A percentile compares a stretch with the other conserved stretches of the same genome.
These are phyloP conservation scores for Gaeumannomyces sp. DNA, from an alignment of 2,329 filamentous ascomycete genomes.

Conservation along the genomic window DNA sequence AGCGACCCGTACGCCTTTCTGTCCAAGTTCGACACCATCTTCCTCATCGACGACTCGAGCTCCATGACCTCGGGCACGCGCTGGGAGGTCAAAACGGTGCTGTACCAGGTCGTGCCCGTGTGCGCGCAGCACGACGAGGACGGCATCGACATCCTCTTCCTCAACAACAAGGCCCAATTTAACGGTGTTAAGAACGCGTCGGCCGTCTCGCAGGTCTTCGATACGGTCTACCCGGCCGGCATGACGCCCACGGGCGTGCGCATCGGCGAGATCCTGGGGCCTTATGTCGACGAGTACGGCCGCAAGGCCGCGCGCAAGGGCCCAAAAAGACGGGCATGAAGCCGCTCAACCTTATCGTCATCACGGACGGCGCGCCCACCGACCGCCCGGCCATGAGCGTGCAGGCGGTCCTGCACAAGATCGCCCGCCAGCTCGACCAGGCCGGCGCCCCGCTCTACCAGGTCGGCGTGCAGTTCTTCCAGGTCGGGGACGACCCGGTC, in stretches of 20 bases:
- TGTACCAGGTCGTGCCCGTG: slow-evolving; percentile 71
- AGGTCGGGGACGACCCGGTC: slow-evolving; percentile 69
- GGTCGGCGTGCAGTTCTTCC: slow-evolving; percentile 92
- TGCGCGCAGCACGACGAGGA: slow-evolving; percentile 74
- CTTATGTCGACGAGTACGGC: slow-evolving; percentile 58
- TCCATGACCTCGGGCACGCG: slow-evolving; percentile 67
- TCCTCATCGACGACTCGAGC: slow-evolving; percentile 87
- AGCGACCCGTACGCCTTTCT: slow-evolving; percentile 75
- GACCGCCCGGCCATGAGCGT: slow-evolving; percentile 66
- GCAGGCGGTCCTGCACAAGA: slow-evolving; percentile 59
- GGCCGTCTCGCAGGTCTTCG: slow-evolving; percentile 64
- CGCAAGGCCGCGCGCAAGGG: slow-evolving; percentile 25
- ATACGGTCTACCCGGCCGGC: slow-evolving; percentile 54
- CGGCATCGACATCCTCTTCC: slow-evolving; percentile 86
- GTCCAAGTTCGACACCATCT: slow-evolving; percentile 73
- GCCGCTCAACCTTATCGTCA: slow-evolving; percentile 84
- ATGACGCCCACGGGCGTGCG: slow-evolving; percentile 70
- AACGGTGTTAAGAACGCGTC: slow-evolving; percentile 53
- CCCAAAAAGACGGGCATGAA: slow-evolving; percentile 45
- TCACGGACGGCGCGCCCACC: slow-evolving; percentile 79
- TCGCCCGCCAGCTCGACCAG: slow-evolving; percentile 64
- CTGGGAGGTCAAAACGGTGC: slow-evolving; percentile 70
- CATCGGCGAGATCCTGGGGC: slow-evolving; percentile 63
- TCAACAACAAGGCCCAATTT: slow-evolving; percentile 67
- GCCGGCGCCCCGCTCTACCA: slow-evolving; percentile 71